These are phyloP conservation scores for Fennellomyces sp. DNA, from an alignment of 371 early-diverging fungal species.

Conservation along the genomic window DNA sequence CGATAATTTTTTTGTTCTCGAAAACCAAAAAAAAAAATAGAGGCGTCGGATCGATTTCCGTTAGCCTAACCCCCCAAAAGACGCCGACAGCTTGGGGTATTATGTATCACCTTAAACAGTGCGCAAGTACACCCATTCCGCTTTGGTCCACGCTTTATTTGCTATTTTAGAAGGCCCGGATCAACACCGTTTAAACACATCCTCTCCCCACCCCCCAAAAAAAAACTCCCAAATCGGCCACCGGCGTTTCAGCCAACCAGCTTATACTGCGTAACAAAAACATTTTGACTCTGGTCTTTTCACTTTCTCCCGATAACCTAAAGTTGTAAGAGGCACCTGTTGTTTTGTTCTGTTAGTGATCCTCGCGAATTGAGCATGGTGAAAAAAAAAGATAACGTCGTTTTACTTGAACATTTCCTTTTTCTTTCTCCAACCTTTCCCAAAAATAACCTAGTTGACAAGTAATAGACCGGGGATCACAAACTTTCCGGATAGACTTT, in stretches of 20 bases:
- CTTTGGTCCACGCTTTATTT: background rate
- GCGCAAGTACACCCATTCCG: no score
- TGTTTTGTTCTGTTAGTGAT: background rate
- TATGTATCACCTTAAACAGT: background rate
- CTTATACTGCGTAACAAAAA: background rate
- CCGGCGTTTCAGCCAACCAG: background rate
- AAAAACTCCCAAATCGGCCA: no score
- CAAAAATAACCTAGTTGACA: no score
- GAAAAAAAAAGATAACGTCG: no score
- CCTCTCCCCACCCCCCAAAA: background rate
- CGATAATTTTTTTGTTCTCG: background rate
- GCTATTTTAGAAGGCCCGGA: background rate
- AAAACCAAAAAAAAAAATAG: no score
- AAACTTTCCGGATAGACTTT: background rate
- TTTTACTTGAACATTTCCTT: background rate
- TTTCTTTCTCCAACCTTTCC: background rate
- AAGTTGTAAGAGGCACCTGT: no score
- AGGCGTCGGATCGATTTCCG: conserved; percentile 1
- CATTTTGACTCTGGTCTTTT: background rate
- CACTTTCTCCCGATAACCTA: no score
- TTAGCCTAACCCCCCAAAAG: background rate
- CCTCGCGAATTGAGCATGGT: background rate
- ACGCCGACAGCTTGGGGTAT: background rate
- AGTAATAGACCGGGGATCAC: background rate
- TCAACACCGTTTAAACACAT: background rate